Conservation (phyloP, 2,329 filamentous ascomycete species). For the Emergomyces orientalis region DNA sequence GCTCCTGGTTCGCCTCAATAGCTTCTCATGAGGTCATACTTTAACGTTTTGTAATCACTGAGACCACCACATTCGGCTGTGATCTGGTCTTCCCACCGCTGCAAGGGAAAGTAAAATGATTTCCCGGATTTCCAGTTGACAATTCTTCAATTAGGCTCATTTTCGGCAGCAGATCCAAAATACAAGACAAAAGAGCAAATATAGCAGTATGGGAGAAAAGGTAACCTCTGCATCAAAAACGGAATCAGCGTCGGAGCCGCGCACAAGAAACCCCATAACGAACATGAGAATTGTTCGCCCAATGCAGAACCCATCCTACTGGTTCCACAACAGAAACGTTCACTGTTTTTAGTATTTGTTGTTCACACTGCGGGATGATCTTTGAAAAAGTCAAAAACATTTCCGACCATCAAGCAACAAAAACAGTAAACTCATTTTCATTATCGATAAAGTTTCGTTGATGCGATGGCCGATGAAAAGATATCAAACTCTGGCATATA, state of each 20-base stretch:
- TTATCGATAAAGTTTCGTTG: neutral
- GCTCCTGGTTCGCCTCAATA: too few species aligned
- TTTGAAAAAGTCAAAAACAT: neutral
- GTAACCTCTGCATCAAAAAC: neutral
- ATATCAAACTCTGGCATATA: neutral
- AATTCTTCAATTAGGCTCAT: neutral
- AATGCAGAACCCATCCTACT: neutral
- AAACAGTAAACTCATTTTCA: neutral
- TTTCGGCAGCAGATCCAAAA: neutral
- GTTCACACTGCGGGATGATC: neutral
- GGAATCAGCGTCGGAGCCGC: neutral
- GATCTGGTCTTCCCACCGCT: neutral
- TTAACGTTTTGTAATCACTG: neutral
- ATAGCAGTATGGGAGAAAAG: too few species aligned
- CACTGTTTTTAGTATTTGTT: neutral
- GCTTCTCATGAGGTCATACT: too few species aligned
- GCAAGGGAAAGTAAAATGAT: neutral
- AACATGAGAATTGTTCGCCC: neutral
- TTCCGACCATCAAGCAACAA: neutral
- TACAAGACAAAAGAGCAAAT: neutral
- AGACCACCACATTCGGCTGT: neutral
- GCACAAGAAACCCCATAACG: neutral
- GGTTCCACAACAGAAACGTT: neutral
- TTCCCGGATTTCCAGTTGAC: neutral
- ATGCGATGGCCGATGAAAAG: neutral